Percentiles rank a stretch among this genome's conserved stretches.
These are phyloP conservation scores for Mimosa pudica DNA, from an alignment of 306 rosid genomes.

Conservation along the genomic window DNA sequence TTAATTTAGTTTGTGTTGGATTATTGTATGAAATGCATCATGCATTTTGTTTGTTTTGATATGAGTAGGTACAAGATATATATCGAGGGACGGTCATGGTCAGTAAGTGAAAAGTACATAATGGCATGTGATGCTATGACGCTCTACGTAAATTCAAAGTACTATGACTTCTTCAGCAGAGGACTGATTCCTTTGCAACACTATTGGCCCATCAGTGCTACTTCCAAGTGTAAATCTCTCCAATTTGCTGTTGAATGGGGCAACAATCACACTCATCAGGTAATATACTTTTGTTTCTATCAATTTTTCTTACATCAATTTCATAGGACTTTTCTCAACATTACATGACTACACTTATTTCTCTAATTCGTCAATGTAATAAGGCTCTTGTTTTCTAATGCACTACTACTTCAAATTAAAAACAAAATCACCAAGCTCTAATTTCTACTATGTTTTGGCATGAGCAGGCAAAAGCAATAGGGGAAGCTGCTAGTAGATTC, in stretches of 20 bases:
- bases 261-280: constrained; percentile 59
- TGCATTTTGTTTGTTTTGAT: background rate
- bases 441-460: background rate
- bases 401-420: too few species aligned
- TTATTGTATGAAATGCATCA: background rate
- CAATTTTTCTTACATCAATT: too few species aligned
- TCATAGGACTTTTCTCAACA: too few species aligned
- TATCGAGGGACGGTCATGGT: constrained; percentile 95
- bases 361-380: too few species aligned
- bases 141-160: constrained; percentile 51
- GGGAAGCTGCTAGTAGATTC: constrained; percentile 51
- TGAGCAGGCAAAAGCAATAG: constrained; percentile 59
- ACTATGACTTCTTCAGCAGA: constrained; percentile 66
- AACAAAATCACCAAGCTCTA: background rate
- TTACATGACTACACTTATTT: too few species aligned
- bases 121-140: constrained; percentile 76
- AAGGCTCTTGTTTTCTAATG: too few species aligned
- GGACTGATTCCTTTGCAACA: constrained; percentile 73
- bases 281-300: too few species aligned
- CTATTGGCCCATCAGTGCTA: constrained; percentile 82
- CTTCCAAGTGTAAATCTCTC: constrained; percentile 68
- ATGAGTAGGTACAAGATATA: constrained; percentile 70
- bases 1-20: too few species aligned
- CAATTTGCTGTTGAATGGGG: constrained; percentile 93
- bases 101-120: constrained; percentile 86